Evolutionary conservation across 2,329 filamentous ascomycete genomes (phyloP).

Genomic region (Xylariales sp.): DNA sequence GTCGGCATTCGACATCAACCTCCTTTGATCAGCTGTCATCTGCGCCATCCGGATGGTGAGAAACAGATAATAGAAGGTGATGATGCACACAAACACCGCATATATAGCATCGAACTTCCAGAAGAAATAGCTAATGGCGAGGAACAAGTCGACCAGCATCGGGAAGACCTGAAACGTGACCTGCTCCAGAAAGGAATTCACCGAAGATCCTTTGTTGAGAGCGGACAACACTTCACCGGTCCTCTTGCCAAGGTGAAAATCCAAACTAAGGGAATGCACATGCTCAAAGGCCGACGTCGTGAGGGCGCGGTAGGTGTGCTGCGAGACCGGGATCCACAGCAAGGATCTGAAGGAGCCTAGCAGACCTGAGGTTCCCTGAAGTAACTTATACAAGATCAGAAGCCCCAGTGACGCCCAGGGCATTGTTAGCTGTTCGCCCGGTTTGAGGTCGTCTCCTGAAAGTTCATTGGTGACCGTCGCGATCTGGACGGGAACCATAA

Average conservation of each 20-base stretch:
- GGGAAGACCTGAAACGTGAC: conserved; percentile 94
- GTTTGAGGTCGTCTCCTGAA: conserved; percentile 40
- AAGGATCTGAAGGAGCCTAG: conserved; percentile 77
- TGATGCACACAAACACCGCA: conserved; percentile 80
- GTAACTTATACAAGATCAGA: conserved; percentile 72
- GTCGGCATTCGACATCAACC: conserved; percentile 92
- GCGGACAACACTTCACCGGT: conserved; percentile 95
- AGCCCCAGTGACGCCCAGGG: conserved; percentile 73
- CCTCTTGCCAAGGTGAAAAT: conserved; percentile 94
- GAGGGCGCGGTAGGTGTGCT: conserved; percentile 92
- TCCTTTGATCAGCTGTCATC: conserved; percentile 83
- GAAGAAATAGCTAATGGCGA: conserved; percentile 80
- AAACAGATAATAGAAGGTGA: conserved; percentile 95
- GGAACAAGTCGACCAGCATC: conserved; percentile 84
- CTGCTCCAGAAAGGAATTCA: conserved; percentile 95
- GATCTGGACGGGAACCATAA: conserved; percentile 78
- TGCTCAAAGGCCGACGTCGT: conserved; percentile 96
- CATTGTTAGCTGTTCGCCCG: conserved; percentile 44
- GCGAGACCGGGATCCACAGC: conserved; percentile 93
- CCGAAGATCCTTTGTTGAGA: conserved; percentile 90
- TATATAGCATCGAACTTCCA: conserved; percentile 82
- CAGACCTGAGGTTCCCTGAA: conserved; percentile 86
- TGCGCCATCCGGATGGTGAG: conserved; percentile 95
- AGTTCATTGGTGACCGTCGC: conserved; percentile 76
- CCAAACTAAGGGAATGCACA: conserved; percentile 88